phyloP scores from a whole-genome alignment of 1,139 yeast species.

The Trichomonascaceae sp. region DNA sequence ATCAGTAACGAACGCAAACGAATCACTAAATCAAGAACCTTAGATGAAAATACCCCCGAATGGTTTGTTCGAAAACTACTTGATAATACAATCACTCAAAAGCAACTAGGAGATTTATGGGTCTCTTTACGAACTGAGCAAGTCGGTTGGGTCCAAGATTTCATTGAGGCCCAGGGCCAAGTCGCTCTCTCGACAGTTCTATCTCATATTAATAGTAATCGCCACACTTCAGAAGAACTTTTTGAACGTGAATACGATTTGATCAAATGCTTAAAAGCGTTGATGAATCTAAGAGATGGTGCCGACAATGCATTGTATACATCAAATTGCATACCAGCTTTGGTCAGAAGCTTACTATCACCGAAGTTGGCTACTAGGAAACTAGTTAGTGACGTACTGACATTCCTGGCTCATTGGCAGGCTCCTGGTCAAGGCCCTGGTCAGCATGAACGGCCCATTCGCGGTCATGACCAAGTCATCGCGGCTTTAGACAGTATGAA shows the following conservation, averaged over 20 bases:
- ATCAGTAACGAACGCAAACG: constrained; percentile 41
- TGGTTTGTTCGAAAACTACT: constrained; percentile 71
- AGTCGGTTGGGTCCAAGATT: constrained; percentile 79
- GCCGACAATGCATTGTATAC: constrained; percentile 48
- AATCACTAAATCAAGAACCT: constrained; percentile 20
- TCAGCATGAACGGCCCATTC: constrained; percentile 37
- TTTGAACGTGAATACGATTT: constrained; percentile 55
- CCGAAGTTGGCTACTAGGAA: constrained; percentile 67
- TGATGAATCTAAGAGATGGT: constrained; percentile 52
- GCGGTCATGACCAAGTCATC: constrained; percentile 44
- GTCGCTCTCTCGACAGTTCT: constrained; percentile 66
- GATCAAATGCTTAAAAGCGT: constrained; percentile 57
- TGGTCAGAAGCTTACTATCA: constrained; percentile 55
- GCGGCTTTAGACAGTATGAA: constrained; percentile 59
- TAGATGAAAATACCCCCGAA: constrained; percentile 56
- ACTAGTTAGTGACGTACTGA: constrained; percentile 71
- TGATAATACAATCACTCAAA: constrained; percentile 60
- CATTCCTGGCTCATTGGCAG: constrained; percentile 47
- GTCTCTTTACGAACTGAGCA: constrained; percentile 91
- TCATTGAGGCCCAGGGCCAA: constrained; percentile 83
- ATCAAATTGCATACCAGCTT: constrained; percentile 50
- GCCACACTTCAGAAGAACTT: constrained; percentile 34
- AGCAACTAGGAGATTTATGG: constrained; percentile 78
- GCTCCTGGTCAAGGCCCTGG: constrained; percentile 29
- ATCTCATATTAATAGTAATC: constrained; percentile 37